A percentile compares a stretch with the other conserved stretches of the same genome.
phyloP scores from a whole-genome alignment of 169 alveolate genomes.

The Eimeria praecox region DNA sequence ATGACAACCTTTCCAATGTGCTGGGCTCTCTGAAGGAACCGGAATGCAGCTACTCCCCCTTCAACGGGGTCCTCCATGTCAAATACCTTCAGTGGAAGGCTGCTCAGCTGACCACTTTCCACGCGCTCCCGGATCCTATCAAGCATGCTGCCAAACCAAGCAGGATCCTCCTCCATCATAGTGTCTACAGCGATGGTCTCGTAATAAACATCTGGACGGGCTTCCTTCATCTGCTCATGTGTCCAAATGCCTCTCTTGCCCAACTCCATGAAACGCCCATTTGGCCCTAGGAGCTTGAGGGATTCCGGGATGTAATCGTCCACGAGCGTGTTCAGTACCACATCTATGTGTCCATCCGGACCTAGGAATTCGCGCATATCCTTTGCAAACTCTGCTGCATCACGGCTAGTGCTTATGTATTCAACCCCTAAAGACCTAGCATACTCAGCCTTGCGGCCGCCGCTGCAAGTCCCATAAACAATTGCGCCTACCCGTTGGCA shows the following conservation, averaged over 20 bases:
- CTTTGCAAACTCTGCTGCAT: slow-evolving; percentile 82
- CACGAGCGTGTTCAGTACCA: slow-evolving; percentile 85
- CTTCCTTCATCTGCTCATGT: too few relatives aligned
- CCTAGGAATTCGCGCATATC: slow-evolving; percentile 78
- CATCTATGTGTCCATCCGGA: slow-evolving; percentile 80
- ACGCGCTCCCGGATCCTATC: too few relatives aligned
- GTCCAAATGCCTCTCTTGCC: slow-evolving; percentile 87
- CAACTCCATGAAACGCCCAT: slow-evolving; percentile 88
- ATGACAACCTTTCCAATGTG: too few relatives aligned
- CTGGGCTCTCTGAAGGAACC: too few relatives aligned
- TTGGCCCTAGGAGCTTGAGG: slow-evolving; percentile 80
- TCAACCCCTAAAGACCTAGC: slow-evolving; percentile 82
- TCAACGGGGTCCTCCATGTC: too few relatives aligned
- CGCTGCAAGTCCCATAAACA: slow-evolving; percentile 87
- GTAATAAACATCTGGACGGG: too few relatives aligned
- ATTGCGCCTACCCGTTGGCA: slow-evolving; percentile 87
- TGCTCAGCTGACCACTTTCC: too few relatives aligned
- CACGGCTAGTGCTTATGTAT: slow-evolving; percentile 84
- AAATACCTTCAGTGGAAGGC: too few relatives aligned
- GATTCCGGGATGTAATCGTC: slow-evolving; percentile 83
- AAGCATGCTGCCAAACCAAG: too few relatives aligned
- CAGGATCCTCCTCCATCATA: too few relatives aligned
- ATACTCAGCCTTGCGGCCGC: slow-evolving; percentile 84
- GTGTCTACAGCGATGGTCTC: too few relatives aligned
- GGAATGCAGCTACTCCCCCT: too few relatives aligned